Evolutionary conservation across 192 early-diverging fungal species (phyloP).

Genomic region (Coemansia sp.): DNA sequence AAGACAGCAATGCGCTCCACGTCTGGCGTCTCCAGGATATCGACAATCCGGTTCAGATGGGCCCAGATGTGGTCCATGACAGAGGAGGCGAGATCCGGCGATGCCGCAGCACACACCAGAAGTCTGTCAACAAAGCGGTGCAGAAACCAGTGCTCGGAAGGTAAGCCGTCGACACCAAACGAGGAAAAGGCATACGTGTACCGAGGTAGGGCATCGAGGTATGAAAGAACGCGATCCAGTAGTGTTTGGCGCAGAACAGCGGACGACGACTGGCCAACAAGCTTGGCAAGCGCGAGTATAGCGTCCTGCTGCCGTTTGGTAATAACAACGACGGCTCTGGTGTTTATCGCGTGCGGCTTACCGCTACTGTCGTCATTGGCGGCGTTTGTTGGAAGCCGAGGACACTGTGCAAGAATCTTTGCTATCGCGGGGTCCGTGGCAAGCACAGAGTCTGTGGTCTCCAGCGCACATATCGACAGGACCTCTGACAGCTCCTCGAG

Average conservation of each 20-base stretch:
- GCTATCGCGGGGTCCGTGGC: conserved; percentile 23
- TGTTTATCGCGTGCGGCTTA: neutral
- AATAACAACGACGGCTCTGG: neutral
- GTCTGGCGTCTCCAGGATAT: conserved; percentile 11
- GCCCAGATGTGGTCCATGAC: conserved; percentile 40
- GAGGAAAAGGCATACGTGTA: conserved; percentile 31
- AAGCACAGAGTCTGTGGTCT: conserved; percentile 1
- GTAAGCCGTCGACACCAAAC: conserved; percentile 16
- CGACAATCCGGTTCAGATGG: conserved; percentile 25
- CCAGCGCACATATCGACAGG: conserved; percentile 21
- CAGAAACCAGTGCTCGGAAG: conserved; percentile 36
- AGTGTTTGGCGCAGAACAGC: conserved; percentile 14
- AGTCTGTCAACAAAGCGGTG: conserved; percentile 33
- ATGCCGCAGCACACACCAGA: conserved; percentile 26
- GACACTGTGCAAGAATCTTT: conserved; percentile 40
- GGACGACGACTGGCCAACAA: conserved; percentile 20
- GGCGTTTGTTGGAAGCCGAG: conserved; percentile 12
- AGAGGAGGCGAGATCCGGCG: conserved; percentile 11
- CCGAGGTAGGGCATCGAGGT: conserved; percentile 32
- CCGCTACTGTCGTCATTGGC: no score
- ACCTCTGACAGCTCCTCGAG: conserved; percentile 53
- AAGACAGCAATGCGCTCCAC: conserved; percentile 18
- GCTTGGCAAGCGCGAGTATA: conserved; percentile 51
- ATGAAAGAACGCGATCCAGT: conserved; percentile 38
- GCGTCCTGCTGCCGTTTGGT: conserved; percentile 49